phyloP scores from a whole-genome alignment of 129 eudicot species.

The Centella asiatica region DNA sequence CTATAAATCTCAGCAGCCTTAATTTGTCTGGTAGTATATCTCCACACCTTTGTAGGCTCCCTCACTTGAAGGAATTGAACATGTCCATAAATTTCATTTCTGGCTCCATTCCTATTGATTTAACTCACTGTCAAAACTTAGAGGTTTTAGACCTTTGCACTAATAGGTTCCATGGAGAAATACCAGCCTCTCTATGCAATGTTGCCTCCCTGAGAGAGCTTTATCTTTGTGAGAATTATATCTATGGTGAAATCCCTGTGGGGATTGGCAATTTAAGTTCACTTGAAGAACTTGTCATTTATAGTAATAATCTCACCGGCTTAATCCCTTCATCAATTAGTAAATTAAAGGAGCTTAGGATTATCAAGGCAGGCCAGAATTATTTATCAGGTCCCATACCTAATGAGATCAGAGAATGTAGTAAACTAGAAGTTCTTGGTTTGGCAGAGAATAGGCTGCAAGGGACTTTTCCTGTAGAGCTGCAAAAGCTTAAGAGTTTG shows the following conservation, averaged over 20 bases:
- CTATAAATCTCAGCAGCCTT: conserved; percentile 43
- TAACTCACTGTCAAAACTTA: conserved; percentile 34
- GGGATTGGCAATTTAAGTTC: conserved; percentile 43
- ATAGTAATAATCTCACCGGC: conserved; percentile 66
- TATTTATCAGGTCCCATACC: conserved; percentile 59
- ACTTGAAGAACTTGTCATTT: conserved; percentile 62
- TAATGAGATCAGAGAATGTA: conserved; percentile 49
- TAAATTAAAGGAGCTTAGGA: conserved; percentile 37
- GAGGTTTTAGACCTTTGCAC: conserved; percentile 71
- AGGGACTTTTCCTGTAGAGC: conserved; percentile 51
- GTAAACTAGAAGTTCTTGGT: conserved; percentile 45
- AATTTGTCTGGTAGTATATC: conserved; percentile 58
- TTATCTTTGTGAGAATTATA: conserved; percentile 57
- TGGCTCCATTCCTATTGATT: conserved; percentile 49
- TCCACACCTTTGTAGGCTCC: conserved; percentile 53
- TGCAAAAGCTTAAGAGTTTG: conserved; percentile 47
- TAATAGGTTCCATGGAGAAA: conserved; percentile 44
- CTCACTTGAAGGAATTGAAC: conserved; percentile 38
- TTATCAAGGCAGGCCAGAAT: conserved; percentile 60
- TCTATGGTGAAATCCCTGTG: conserved; percentile 53
- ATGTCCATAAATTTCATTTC: conserved; percentile 60
- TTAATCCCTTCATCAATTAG: conserved; percentile 44
- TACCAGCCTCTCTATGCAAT: conserved; percentile 44
- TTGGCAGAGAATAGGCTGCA: conserved; percentile 57
- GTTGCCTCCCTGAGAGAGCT: conserved; percentile 51